A percentile compares a stretch with the other conserved stretches of the same genome.
Conservation (phyloP, 2,329 filamentous ascomycete genomes). For the Thermochaetoides dissita region DNA sequence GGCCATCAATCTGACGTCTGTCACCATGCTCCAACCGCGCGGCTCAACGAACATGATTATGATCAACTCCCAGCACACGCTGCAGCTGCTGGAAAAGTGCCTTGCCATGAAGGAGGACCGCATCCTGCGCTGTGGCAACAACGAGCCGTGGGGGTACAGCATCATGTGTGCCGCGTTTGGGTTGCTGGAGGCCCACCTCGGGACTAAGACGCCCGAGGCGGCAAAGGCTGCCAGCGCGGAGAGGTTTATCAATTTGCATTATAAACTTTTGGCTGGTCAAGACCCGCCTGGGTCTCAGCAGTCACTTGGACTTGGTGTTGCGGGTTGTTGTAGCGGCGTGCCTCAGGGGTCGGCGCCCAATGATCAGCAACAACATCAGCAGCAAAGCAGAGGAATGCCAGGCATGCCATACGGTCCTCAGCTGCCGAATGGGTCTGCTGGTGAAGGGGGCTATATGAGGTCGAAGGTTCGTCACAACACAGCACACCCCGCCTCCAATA, state of each 20-base stretch:
- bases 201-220: conserved; percentile 39
- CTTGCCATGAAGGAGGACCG: conserved; percentile 47
- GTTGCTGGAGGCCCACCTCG: conserved; percentile 44
- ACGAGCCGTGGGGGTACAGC: conserved; percentile 50
- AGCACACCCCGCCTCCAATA: too few relatives aligned
- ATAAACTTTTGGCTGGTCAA: conserved; percentile 41
- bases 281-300: conserved; percentile 24
- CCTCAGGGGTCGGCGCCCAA: too few relatives aligned
- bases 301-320: not conserved
- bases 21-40: conserved; percentile 45
- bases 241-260: conserved; percentile 44
- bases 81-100: conserved; percentile 47
- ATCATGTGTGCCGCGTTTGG: conserved; percentile 49
- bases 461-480: conserved; percentile 7
- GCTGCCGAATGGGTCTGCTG: too few relatives aligned
- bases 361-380: too few relatives aligned
- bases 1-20: conserved; percentile 46
- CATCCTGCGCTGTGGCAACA: conserved; percentile 46
- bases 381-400: too few relatives aligned
- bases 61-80: conserved; percentile 45
- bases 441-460: conserved; percentile 4
- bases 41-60: conserved; percentile 48
- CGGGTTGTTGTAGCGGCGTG: not conserved
- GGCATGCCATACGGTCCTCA: too few relatives aligned
- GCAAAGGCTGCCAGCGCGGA: conserved; percentile 47